Base-by-base conservation (phyloP, 306 rosid species). In the Trifolium pratense region DNA sequence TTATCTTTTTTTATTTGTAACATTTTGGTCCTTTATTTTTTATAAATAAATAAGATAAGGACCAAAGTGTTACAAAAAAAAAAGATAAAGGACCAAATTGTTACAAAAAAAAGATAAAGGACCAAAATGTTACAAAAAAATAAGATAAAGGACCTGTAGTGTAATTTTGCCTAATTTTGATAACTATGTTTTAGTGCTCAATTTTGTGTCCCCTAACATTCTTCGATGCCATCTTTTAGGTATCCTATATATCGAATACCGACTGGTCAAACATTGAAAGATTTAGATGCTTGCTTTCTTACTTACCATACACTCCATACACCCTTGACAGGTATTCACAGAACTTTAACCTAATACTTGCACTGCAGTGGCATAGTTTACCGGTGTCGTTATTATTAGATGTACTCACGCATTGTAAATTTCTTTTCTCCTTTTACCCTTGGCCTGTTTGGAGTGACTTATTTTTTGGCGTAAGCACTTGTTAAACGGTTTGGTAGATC, bases 211-310 rank as follows among this genome's bases (percentile, higher is more conserved):
- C 36, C 59, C 62, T 87, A 57, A 83, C 73, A 20, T 63, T 57
- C 15, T 75, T 58, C 65, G 29, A 62, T 84, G 79, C 73, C 53
- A 71, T 45, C 71, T 77, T 82, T 77, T 78, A 93, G 98, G 98
- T 93, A 93, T 84, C 97, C 98, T 51, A 91, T 91, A 56, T 93
- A 93, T 84, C 88, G 96, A 74, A 93, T 93, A 75, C 98, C 98
- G 45, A 83, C 82, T 0, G 98, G 98, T 68, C 91, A 93, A 69
- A 91, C 97, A 5, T 85, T 93, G 78, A 89, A 91, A 86, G 96
- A 91, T 80, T 72, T 91, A 81, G 97, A 91, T 81, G 94, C 97
- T 11, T 88, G 97, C 87, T 91, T 93, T 81, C 84, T 93, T 73
- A 91, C 98, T 9, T 93, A 93, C 68, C 97, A 93, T 80, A 77